A percentile compares a stretch with the other conserved stretches of the same genome.
phyloP scores from a whole-genome alignment of 164 flowering plant genomes.

The Macadamia integrifolia region DNA sequence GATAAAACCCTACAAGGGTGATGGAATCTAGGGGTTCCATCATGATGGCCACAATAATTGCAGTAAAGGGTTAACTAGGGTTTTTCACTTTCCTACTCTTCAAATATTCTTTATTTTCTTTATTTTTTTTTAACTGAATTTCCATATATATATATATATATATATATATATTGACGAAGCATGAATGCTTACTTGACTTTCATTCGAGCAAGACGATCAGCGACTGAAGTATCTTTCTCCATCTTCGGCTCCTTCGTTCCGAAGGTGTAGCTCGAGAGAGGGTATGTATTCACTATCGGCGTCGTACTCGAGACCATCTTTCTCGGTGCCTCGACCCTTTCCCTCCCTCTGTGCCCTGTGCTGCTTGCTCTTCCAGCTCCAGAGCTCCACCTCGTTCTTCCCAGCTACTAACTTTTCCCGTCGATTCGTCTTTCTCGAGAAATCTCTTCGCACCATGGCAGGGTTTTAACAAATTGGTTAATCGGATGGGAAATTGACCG shows the following conservation, averaged over 20 bases:
- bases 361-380: no score
- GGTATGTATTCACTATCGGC: conserved; percentile 54
- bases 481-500: no score
- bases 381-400: no score
- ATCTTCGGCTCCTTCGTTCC: conserved; percentile 80
- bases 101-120: no score
- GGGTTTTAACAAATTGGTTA: no score
- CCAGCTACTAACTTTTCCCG: no score
- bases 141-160: no score
- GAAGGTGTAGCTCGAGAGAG: conserved; percentile 68
- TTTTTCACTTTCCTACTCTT: neutral
- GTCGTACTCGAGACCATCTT: conserved; percentile 34
- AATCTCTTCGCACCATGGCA: no score
- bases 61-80: neutral
- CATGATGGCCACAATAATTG: neutral
- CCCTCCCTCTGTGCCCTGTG: no score
- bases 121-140: no score
- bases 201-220: conserved; percentile 81
- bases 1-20: neutral
- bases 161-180: neutral
- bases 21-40: neutral
- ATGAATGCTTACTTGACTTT: conserved; percentile 50
- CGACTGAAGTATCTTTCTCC: conserved; percentile 80
- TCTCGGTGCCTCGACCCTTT: neutral
- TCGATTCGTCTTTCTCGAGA: no score